Percentiles rank a stretch among this genome's conserved stretches.
These are phyloP conservation scores for Phaeosphaeria sp. DNA, from an alignment of 2,329 filamentous ascomycete genomes.

Conservation along the genomic window DNA sequence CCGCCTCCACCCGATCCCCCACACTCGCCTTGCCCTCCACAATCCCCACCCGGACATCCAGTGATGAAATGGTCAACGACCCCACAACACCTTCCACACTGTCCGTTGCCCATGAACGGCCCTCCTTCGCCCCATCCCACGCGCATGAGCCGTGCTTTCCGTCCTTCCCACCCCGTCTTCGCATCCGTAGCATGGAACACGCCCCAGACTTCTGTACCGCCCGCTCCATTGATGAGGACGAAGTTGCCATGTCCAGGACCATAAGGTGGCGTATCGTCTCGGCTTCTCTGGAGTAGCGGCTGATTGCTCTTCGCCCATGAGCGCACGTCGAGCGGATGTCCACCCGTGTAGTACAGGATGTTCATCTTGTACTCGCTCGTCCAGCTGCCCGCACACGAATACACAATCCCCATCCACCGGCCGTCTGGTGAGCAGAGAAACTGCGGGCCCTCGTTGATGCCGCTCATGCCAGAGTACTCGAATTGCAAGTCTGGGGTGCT, in stretches of 20 bases:
- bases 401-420: constrained; percentile 54
- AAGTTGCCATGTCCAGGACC: constrained; percentile 57
- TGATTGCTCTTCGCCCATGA: constrained; percentile 50
- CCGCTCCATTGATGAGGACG: constrained; percentile 43
- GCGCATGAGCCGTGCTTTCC: constrained; percentile 54
- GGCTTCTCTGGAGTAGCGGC: constrained; percentile 48
- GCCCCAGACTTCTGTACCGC: constrained; percentile 49
- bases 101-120: constrained; percentile 51
- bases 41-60: constrained; percentile 35
- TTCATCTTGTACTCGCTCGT: constrained; percentile 58
- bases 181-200: constrained; percentile 56
- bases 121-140: constrained; percentile 47
- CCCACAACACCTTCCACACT: constrained; percentile 45
- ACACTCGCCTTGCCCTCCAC: constrained; percentile 32
- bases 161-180: constrained; percentile 54
- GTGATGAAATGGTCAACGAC: constrained; percentile 41
- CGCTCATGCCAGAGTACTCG: constrained; percentile 49
- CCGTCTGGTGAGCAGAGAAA: constrained; percentile 45
- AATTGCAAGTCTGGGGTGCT: constrained; percentile 49
- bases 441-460: constrained; percentile 56
- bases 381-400: constrained; percentile 55
- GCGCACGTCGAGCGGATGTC: constrained; percentile 46
- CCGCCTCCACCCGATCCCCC: constrained; percentile 25
- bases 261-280: constrained; percentile 48
- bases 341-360: constrained; percentile 50